Evolutionary conservation across 768 basidiomycete genomes (phyloP), one percentile per base, ranked within the genome.

Genomic region (Galerina marginata): DNA sequence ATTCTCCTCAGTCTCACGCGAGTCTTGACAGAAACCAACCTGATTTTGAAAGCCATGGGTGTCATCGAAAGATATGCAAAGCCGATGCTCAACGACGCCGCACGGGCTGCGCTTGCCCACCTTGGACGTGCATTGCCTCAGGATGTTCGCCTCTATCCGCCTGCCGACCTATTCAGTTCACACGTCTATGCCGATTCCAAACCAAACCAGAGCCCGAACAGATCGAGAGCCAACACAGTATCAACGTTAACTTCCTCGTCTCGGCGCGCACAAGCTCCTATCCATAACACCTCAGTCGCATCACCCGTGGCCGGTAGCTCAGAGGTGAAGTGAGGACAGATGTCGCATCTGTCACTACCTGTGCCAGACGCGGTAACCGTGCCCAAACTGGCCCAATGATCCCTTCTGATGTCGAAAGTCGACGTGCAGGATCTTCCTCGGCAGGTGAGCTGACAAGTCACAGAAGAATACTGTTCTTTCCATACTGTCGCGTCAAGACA

Each of bases 141-240:
- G 62, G 29, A 53, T 56, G n/a, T 61, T 63, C 52, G 37, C 54
- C 12, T 16, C 26, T n/a, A 59, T 54, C 33, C 42, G 6, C 61
- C 66, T 6, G 56, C 73, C 51, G 74, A 75, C 39, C 60, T 77
- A 39, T 72, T 75, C 49, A 69, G 67, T 5, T 67, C 69, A n/a
- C 76, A 77, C 59, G 56, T 77, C 70, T 77, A 75, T 56, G 68
- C 75, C 2, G 73, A 76, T 37, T 64, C 69, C 12, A 75, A 60
- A 61, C 55, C 63, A 12, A 48, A 36, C 25, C 56, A 64, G 6
- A 42, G 29, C 38, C 39, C 46, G 12, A 58, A 33, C 43, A 57
- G 50, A 20, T 62, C 63, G 29, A 43, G 61, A 37, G 42, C 51
- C 12, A 63, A 60, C 26, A 38, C 60, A 23, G 45, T 47, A 15